Base-by-base conservation (phyloP, 441 rosid genomes). In the Adansonia gregorii region DNA sequence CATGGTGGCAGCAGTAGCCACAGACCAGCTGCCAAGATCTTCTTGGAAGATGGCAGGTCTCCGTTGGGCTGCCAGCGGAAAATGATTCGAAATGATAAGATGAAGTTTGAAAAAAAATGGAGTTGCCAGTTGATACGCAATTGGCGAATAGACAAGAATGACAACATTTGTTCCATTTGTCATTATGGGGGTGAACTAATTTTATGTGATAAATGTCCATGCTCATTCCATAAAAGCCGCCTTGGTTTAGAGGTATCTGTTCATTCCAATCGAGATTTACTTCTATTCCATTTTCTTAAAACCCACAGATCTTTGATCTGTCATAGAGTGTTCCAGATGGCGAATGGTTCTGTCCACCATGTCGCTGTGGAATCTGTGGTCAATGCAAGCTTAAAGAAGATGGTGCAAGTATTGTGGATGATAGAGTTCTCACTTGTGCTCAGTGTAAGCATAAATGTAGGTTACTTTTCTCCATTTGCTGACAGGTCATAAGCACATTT, bases 21-120 rank as follows among this genome's bases (percentile, higher is more conserved):
- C 67, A 84, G 82, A 56, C 87, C 96, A 61, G 82, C 90, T 80
- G 81, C 88, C 67, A 72, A 79, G 72, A 87, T 93, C 67, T 88
- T 87, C 82, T 77, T 95, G 79, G 86, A 87, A 76, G 98, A 92
- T 87, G 94, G 96, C 58, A 88, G 93, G 82, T 92, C 98, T 86
- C 86, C 93, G 73, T 79, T 90, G 75, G 90, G 91, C 67, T 93
- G 96, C 81, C 93, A 89, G 80, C 78, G 45, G 81, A 81, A 91
- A 78, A 79, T 88, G 45, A 51, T 86, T 39, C 70, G 3, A 56
- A 73, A 52, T 20, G 80, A 78, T 59, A 82, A 79, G 66, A 79
- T 52, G 78, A 85, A 79, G 78, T 64, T 71, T 54, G 51, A 35
- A 66, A 78, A 70, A 78, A 81, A 82, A 43, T 31, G 69, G 43